Conservation (phyloP, 148 eudicot genomes). For the Silene latifolia region DNA sequence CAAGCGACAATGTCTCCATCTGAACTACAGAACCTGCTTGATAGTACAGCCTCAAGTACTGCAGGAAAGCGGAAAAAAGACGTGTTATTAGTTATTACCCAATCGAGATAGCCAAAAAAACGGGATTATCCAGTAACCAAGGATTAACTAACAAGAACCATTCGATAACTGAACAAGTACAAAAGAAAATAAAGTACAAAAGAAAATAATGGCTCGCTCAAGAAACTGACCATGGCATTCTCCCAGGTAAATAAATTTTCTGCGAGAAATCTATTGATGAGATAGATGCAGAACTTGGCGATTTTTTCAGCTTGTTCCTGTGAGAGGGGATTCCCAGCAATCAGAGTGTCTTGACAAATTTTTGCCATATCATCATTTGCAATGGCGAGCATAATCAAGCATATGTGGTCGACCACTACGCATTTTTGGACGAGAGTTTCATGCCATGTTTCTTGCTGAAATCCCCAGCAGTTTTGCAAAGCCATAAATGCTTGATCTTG, state of each 20-base stretch:
- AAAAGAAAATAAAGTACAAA: too few species aligned
- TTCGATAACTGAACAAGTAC: not conserved
- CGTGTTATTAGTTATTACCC: slow-evolving; percentile 1
- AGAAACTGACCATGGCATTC: slow-evolving; percentile 57
- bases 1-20: slow-evolving; percentile 43
- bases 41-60: slow-evolving; percentile 78
- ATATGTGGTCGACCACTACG: slow-evolving; percentile 45
- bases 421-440: slow-evolving; percentile 61
- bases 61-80: slow-evolving; percentile 12
- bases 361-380: slow-evolving; percentile 44
- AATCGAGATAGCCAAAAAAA: not conserved
- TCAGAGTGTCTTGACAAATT: slow-evolving; percentile 35
- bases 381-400: slow-evolving; percentile 50
- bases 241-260: slow-evolving; percentile 69
- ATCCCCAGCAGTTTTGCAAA: slow-evolving; percentile 49
- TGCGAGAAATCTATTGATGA: slow-evolving; percentile 48
- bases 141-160: not conserved
- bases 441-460: slow-evolving; percentile 62
- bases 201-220: not conserved
- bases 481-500: slow-evolving; percentile 23
- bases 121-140: not conserved
- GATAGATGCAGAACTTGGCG: slow-evolving; percentile 69
- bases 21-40: slow-evolving; percentile 34
- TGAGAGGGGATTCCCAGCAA: slow-evolving; percentile 22
- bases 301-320: slow-evolving; percentile 39